These are phyloP conservation scores for Erigeron philadelphicus DNA, from an alignment of 140 eudicot genomes.

Conservation along the genomic window DNA sequence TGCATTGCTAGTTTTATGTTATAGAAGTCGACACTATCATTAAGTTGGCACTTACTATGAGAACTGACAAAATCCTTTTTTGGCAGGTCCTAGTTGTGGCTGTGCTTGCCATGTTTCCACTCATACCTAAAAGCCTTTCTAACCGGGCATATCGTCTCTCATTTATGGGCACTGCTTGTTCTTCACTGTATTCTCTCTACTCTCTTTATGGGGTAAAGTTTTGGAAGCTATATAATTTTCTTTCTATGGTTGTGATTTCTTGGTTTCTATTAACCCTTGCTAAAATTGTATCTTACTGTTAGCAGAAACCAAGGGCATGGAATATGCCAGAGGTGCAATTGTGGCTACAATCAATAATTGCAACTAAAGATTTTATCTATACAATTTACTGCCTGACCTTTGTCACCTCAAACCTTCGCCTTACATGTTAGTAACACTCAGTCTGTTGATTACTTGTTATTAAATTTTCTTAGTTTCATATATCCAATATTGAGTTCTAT, in stretches of 20 bases:
- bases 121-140: conserved; percentile 64
- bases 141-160: conserved; percentile 73
- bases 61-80: conserved; percentile 5
- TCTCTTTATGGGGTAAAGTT: conserved; percentile 78
- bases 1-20: not conserved
- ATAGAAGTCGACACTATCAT: not conserved
- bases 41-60: not conserved
- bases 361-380: conserved; percentile 79
- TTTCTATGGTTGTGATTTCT: not conserved
- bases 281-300: not conserved
- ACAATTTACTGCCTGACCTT: conserved; percentile 81
- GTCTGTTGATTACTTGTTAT: conserved; percentile 4
- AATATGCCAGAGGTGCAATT: conserved; percentile 70
- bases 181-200: conserved; percentile 78
- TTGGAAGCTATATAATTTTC: not conserved
- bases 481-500: conserved; percentile 14
- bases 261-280: not conserved
- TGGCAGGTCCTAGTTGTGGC: conserved; percentile 80
- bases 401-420: conserved; percentile 72
- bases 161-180: conserved; percentile 82
- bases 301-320: conserved; percentile 95
- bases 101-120: conserved; percentile 73
- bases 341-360: conserved; percentile 79
- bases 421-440: conserved; percentile 59
- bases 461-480: not conserved